Evolutionary conservation across 1,139 yeast species (phyloP).

Genomic region (Candida sp.): DNA sequence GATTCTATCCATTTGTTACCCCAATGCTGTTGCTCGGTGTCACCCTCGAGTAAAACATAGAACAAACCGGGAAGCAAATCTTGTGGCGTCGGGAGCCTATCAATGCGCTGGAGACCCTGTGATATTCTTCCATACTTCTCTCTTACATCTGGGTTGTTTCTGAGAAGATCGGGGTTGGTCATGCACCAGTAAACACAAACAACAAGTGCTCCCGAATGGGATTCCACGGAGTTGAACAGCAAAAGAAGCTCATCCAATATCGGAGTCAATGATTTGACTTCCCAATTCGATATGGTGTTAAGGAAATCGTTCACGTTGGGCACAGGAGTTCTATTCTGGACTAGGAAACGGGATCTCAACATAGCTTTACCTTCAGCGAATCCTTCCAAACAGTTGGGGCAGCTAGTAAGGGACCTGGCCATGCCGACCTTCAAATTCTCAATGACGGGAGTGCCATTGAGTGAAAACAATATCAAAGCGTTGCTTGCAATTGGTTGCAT

Average conservation of each 20-base stretch:
- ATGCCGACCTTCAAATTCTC: conserved; percentile 46
- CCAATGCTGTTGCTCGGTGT: conserved; percentile 40
- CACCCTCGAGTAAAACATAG: conserved; percentile 57
- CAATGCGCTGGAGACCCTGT: conserved; percentile 23
- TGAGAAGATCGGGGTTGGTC: conserved; percentile 44
- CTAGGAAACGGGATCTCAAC: conserved; percentile 55
- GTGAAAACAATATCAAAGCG: conserved; percentile 61
- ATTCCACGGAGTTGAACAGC: neutral
- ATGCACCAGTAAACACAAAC: conserved; percentile 14
- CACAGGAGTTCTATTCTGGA: conserved; percentile 51
- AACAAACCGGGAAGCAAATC: conserved; percentile 51
- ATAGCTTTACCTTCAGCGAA: conserved; percentile 60
- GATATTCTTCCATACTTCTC: conserved; percentile 25
- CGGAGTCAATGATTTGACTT: conserved; percentile 24
- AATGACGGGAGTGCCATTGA: conserved; percentile 49
- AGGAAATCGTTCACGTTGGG: conserved; percentile 55
- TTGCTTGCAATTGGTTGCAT: conserved; percentile 55
- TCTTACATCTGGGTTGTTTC: conserved; percentile 31
- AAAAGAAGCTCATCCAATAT: conserved; percentile 3
- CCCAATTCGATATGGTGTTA: conserved; percentile 58
- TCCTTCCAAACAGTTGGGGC: conserved; percentile 54
- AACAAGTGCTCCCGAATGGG: neutral
- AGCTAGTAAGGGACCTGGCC: conserved; percentile 41
- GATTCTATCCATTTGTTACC: conserved; percentile 22
- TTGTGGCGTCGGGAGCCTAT: conserved; percentile 13